Evolutionary conservation across 352 stramenopile species (phyloP), one percentile per base, ranked within the genome.

Genomic region (Globisporangium spinosum): DNA sequence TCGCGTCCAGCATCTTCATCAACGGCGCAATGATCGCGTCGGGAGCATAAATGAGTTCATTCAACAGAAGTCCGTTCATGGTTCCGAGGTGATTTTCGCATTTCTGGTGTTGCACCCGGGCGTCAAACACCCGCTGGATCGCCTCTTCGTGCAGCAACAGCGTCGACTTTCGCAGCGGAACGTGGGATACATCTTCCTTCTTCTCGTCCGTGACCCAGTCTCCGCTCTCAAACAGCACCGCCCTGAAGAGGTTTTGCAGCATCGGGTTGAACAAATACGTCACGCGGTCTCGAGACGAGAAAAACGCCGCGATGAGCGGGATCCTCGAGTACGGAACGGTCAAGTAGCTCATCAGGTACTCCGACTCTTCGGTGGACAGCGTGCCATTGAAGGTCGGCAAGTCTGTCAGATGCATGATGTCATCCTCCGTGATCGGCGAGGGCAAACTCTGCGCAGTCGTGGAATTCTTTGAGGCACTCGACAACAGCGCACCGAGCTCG

Each of bases 321-420:
- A 99, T 99, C 23, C 97, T 77, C 34, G 98, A 93, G 71, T 99
- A 99, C 34, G 98, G 98, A 9, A 98, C 98, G 5, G 98, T 99
- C 62, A 99, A 87, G 75, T 99, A 99, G 72, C 98, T 97, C 66
- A 99, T 90, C 63, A 99, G 92, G 12, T 98, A 96, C 77, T 99
- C 97, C 0, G 94, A 97, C 70, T 99, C 97, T 62, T 98, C 94
- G 23, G 94, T 87, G 13, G 91, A 97, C n/a, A 99, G 79, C 25
- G 97, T 97, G 54, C 96, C 89, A 55, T 97, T 93, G 75, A 99
- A 99, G 0, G 96, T 98, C 5, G 98, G 97, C 38, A 99, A 72
- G 47, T 98, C 90, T 38, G 90, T 88, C 17, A 99, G 72, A 81
- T 99, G 97, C 71, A 99, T 96, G 55, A 99, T 97, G 72, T 99